A percentile compares a stretch with the other conserved stretches of the same genome.
Conservation (phyloP, 192 early-diverging fungal genomes). For the Kickxella alabastrina region DNA sequence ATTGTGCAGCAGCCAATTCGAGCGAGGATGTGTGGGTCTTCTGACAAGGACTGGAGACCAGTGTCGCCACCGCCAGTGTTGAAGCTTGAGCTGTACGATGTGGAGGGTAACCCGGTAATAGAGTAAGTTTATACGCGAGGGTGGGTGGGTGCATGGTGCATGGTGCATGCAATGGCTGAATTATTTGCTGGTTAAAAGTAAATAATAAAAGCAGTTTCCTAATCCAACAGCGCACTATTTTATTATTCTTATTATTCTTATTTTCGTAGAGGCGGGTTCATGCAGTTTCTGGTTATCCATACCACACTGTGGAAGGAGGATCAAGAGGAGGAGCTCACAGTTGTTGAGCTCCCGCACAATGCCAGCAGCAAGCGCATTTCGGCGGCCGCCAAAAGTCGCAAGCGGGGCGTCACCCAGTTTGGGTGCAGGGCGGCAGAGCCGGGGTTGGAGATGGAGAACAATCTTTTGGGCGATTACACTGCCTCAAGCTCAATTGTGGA, state of each 20-base stretch:
- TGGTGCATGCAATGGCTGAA: too few species aligned
- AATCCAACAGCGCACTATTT: too few species aligned
- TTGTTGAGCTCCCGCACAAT: slow-evolving; percentile 46
- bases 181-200: slow-evolving; percentile 5
- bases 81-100: slow-evolving; percentile 59
- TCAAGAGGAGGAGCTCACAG: slow-evolving; percentile 36
- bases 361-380: slow-evolving; percentile 50
- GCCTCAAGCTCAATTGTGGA: slow-evolving; percentile 45
- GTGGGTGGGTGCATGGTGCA: too few species aligned
- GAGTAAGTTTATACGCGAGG: slow-evolving; percentile 26
- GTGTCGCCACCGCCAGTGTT: slow-evolving; percentile 76
- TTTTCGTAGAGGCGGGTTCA: slow-evolving; percentile 29
- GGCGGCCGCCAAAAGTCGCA: slow-evolving; percentile 49
- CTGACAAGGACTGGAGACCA: slow-evolving; percentile 76
- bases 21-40: slow-evolving; percentile 77
- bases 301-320: slow-evolving; percentile 47
- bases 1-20: slow-evolving; percentile 74
- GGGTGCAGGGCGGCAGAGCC: slow-evolving; percentile 19
- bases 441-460: slow-evolving; percentile 45
- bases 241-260: too few species aligned
- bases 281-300: slow-evolving; percentile 49
- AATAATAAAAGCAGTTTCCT: too few species aligned
- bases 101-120: slow-evolving; percentile 47
- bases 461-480: slow-evolving; percentile 38
- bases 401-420: slow-evolving; percentile 45